phyloP scores from a whole-genome alignment of 352 stramenopile genomes.

The Globisporangium echinulatum region DNA sequence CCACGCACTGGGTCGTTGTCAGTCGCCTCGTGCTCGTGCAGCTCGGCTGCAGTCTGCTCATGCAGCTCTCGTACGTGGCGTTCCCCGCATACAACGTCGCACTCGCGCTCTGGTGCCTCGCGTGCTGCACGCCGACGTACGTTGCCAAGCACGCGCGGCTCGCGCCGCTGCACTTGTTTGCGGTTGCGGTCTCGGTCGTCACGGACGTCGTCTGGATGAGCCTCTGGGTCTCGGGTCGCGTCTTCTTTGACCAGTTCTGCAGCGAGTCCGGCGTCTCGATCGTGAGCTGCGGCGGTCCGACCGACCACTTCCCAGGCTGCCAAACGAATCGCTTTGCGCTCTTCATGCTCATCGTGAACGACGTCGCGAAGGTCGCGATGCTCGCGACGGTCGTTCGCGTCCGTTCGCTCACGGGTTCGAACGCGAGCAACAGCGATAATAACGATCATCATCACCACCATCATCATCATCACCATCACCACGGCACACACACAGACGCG shows the following conservation, averaged over 20 bases:
- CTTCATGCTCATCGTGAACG: slow-evolving; percentile 52
- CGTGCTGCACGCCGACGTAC: slow-evolving; percentile 48
- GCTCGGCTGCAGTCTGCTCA: slow-evolving; percentile 50
- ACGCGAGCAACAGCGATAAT: not conserved
- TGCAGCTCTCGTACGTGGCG: slow-evolving; percentile 79
- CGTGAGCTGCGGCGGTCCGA: slow-evolving; percentile 53
- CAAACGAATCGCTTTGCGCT: slow-evolving; percentile 67
- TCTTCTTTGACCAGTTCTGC: slow-evolving; percentile 78
- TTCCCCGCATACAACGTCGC: slow-evolving; percentile 80
- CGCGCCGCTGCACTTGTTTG: slow-evolving; percentile 42
- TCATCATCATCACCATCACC: not conserved
- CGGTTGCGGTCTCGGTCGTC: slow-evolving; percentile 43
- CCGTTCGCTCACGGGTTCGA: slow-evolving; percentile 16
- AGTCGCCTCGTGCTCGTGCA: slow-evolving; percentile 36
- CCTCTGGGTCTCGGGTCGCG: slow-evolving; percentile 61
- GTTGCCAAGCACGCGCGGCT: slow-evolving; percentile 38
- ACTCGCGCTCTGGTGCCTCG: slow-evolving; percentile 61
- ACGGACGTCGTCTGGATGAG: slow-evolving; percentile 73
- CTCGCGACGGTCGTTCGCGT: slow-evolving; percentile 40
- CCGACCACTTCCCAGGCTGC: slow-evolving; percentile 60
- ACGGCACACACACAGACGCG: not conserved
- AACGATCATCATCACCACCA: not conserved
- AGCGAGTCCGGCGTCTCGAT: slow-evolving; percentile 49
- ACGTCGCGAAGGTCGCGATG: slow-evolving; percentile 43
- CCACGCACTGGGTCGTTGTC: slow-evolving; percentile 37